Evolutionary conservation across 805 yeast species (phyloP), one percentile per base, ranked within the genome.

Genomic region (Wickerhamomyces canadensis): DNA sequence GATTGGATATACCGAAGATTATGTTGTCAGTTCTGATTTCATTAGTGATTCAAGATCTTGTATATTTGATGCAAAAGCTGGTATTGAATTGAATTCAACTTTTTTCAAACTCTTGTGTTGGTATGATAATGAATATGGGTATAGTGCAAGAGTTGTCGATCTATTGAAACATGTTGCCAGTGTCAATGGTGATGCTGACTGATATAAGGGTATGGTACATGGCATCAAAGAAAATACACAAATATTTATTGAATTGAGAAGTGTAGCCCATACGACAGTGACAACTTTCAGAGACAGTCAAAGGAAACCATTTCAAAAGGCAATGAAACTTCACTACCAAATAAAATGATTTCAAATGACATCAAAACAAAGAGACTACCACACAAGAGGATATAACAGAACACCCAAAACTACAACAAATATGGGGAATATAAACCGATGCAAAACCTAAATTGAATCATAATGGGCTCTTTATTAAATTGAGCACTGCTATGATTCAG

Each of bases 51-150:
- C 74, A 52, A 82, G 79, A 78, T 86, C 95, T 36, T 83, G 93
- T 42, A 84, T 84, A 76, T 87, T 84, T 62, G 96, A 87, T 65
- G 84, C 91, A 54, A 76, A 75, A 73, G 96, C 95, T 49, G 94
- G 95, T 73, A 84, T 86, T 69, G 74, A 78, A 61, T 73, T 87
- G 61, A 80, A 87, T 66, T 86, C 87, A 64, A 78, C 80, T 59
- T 87, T 87, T 67, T 93, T 85, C 70, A 87, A 87, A 80, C 76
- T 87, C 62, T 74, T 86, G 68, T 76, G 95, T 45, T 87, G 95
- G 95, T 87, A 87, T 79, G 96, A 87, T 69, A 87, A 87, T 72
- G 96, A 87, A 76, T 87, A 67, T 74, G 96, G 96, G 67, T 87
- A 87, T 84, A 84, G 95, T 58, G 83, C 93, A 71, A 87, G 96